Conservation (phyloP, 306 rosid species). For the Sesbania bispinosa region DNA sequence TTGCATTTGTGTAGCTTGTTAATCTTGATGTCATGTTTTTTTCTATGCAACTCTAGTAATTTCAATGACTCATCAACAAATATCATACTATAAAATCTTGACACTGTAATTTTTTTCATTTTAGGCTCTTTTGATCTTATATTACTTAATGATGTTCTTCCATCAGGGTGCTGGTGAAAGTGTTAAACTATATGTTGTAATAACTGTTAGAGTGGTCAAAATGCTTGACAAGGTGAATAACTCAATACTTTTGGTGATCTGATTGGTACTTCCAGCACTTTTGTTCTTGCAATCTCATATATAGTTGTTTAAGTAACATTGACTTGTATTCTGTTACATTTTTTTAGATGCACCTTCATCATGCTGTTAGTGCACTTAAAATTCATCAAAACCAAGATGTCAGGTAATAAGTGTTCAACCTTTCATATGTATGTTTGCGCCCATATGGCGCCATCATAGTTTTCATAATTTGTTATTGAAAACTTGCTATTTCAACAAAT, state of each 20-base stretch:
- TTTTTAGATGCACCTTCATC: conserved; percentile 76
- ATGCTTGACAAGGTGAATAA: conserved; percentile 78
- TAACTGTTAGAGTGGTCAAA: conserved; percentile 66
- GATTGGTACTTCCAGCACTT: background rate
- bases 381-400: conserved; percentile 67
- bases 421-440: background rate
- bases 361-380: conserved; percentile 70
- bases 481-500: too few species aligned
- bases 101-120: background rate
- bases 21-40: background rate
- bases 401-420: conserved; percentile 49
- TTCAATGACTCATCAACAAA: conserved; percentile 21
- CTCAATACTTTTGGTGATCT: conserved; percentile 3
- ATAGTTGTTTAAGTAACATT: background rate
- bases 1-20: conserved; percentile 4
- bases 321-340: conserved; percentile 37
- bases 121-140: background rate
- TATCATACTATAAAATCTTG: background rate
- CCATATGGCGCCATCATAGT: too few species aligned
- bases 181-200: conserved; percentile 68
- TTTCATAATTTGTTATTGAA: too few species aligned
- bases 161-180: conserved; percentile 77
- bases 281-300: background rate
- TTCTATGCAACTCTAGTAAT: background rate
- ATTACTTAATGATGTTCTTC: conserved; percentile 7